Evolutionary conservation across 371 early-diverging fungal genomes (phyloP), one percentile per base, ranked within the genome.

Genomic region (Batkoa obscura): DNA sequence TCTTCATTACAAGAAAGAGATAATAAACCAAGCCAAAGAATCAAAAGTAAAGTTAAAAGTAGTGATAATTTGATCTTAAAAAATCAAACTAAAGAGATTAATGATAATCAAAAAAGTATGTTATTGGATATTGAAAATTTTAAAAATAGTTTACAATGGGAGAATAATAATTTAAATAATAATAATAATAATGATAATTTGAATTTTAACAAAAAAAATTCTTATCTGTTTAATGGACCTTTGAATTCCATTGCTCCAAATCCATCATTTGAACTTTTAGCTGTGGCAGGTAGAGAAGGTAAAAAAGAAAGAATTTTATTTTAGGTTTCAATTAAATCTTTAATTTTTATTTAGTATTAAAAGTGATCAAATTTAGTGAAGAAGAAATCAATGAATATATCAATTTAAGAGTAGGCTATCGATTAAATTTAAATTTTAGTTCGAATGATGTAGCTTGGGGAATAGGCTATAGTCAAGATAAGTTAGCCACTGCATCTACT

Each of bases 371-470:
- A 82, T 71, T 89, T 10, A 64, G 60, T 6, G 74, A 69, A 10
- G 58, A 59, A n/a, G 72, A 72, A 13, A 71, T 82, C 2, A 69
- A 66, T 13, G 86, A 88, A 58, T 56, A 64, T 6, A 55, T 80
- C 37, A 87, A 86, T 61, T 60, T 90, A 10, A 73, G 86, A 57
- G 72, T 77, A n/a, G 85, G 79, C 0, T 70, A 71, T 52, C 69
- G 72, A 37, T 60, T 77, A 54, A 81, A 73, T 56, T 53, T 71
- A 15, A 80, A 75, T 58, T 77, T 74, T 45, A 74, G 77, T 59
- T 78, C 78, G 56, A 86, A 76, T 58, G 91, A 90, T 64, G 88
- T 86, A 41, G 82, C 83, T 59, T 90, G 91, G 91, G 83, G 83
- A 32, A 78, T 17, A 17, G 31, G 33, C 69, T 63, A 39, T 74